Percentiles rank a stretch among this genome's conserved stretches.
phyloP scores from a whole-genome alignment of 2,329 filamentous ascomycete genomes.

The Paracoccidioides lutzii region DNA sequence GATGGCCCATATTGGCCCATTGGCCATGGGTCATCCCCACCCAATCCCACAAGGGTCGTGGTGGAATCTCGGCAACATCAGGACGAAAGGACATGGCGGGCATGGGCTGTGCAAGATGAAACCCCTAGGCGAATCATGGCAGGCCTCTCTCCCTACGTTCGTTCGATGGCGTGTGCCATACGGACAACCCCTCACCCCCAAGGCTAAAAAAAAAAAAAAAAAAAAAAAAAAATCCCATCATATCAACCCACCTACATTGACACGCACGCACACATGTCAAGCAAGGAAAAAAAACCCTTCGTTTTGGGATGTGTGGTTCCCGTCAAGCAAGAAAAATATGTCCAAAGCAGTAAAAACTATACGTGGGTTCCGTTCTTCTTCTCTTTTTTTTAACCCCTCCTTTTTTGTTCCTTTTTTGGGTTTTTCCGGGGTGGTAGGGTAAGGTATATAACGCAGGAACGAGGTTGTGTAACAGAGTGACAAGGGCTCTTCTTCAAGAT shows the following conservation, averaged over 20 bases:
- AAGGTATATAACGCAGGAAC: background rate
- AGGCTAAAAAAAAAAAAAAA: no score
- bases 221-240: no score
- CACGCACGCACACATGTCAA: background rate
- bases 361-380: background rate
- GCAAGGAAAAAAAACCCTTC: background rate
- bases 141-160: no score
- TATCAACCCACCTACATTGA: no score
- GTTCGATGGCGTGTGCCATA: no score
- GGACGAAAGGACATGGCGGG: background rate
- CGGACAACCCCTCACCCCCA: no score
- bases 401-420: background rate
- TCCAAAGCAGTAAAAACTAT: background rate
- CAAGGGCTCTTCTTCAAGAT: background rate
- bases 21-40: background rate
- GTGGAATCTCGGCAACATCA: background rate
- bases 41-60: background rate
- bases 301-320: background rate
- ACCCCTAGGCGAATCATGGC: background rate
- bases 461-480: background rate
- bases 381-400: background rate
- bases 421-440: background rate
- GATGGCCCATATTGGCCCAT: no score
- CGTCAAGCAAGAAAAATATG: background rate
- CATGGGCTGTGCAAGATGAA: background rate